These are phyloP conservation scores for Jamesozyma jinghongensis DNA, from an alignment of 805 yeast genomes.

Conservation along the genomic window DNA sequence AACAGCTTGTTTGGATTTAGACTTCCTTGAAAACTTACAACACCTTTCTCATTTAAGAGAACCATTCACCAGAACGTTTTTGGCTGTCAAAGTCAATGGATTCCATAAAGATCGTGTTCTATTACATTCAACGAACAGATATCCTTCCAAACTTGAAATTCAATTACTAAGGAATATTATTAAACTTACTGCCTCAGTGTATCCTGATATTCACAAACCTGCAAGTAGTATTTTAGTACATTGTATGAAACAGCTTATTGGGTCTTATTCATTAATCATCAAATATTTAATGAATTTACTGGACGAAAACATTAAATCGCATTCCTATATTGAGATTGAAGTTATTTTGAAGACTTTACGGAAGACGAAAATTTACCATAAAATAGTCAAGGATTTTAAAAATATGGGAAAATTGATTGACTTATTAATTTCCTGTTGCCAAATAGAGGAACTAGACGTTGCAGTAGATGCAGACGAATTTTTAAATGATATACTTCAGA, in stretches of 20 bases:
- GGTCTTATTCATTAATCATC: conserved; percentile 51
- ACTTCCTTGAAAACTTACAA: conserved; percentile 50
- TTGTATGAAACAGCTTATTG: conserved; percentile 60
- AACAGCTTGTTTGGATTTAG: conserved; percentile 43
- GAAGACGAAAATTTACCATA: conserved; percentile 47
- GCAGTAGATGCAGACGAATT: conserved; percentile 45
- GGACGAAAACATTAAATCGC: conserved; percentile 38
- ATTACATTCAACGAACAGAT: conserved; percentile 62
- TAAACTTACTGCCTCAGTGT: conserved; percentile 55
- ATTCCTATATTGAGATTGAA: conserved; percentile 48
- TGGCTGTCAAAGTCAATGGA: conserved; percentile 65
- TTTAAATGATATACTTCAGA: conserved; percentile 34
- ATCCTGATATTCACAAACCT: conserved; percentile 54
- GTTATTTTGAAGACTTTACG: conserved; percentile 54
- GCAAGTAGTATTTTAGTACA: conserved; percentile 63
- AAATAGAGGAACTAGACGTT: conserved; percentile 47
- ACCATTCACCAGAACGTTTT: conserved; percentile 66
- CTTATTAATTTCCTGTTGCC: conserved; percentile 45
- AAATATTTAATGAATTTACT: conserved; percentile 35
- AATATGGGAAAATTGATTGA: conserved; percentile 41
- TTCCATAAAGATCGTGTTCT: conserved; percentile 69
- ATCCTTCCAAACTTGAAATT: conserved; percentile 58
- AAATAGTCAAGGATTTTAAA: conserved; percentile 48
- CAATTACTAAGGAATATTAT: conserved; percentile 57
- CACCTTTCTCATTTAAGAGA: conserved; percentile 53